Conservation (phyloP, 2,329 filamentous ascomycete genomes). For the Calonectria naviculata region DNA sequence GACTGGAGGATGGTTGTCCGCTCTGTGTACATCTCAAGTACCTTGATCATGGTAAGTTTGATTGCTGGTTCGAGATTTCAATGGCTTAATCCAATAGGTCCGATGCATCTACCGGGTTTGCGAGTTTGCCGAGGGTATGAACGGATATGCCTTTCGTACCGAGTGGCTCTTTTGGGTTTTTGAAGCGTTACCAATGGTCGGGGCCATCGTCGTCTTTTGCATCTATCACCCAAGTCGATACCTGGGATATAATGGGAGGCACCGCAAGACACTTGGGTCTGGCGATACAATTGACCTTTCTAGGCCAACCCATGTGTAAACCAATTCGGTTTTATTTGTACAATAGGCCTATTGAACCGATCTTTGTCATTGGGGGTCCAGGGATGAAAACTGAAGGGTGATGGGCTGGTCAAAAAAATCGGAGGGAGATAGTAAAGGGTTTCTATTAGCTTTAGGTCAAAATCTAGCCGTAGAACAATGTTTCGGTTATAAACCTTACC, state of each 20-base stretch:
- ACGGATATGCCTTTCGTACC: constrained; percentile 60
- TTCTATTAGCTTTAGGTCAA: neutral
- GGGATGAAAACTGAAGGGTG: too few relatives aligned
- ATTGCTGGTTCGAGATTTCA: neutral
- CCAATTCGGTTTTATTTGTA: neutral
- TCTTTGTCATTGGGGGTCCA: neutral
- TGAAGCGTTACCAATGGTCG: constrained; percentile 59
- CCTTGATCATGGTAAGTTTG: constrained; percentile 55
- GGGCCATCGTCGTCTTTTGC: constrained; percentile 60
- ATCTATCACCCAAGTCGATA: constrained; percentile 59
- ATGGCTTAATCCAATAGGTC: constrained; percentile 43
- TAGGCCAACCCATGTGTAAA: neutral
- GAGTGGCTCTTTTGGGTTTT: constrained; percentile 66
- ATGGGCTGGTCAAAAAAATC: neutral
- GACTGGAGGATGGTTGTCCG: constrained; percentile 52
- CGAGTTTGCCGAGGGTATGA: constrained; percentile 63
- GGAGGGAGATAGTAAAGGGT: neutral
- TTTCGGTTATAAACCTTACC: neutral
- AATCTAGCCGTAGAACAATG: neutral
- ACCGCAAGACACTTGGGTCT: neutral
- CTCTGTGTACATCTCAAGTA: constrained; percentile 57
- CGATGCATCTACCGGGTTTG: constrained; percentile 65
- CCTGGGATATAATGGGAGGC: constrained; percentile 39
- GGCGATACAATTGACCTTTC: constrained; percentile 25
- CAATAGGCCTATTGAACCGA: too few relatives aligned